These are phyloP conservation scores for Hypocrella siamensis DNA, from an alignment of 2,329 filamentous ascomycete species.

Conservation along the genomic window DNA sequence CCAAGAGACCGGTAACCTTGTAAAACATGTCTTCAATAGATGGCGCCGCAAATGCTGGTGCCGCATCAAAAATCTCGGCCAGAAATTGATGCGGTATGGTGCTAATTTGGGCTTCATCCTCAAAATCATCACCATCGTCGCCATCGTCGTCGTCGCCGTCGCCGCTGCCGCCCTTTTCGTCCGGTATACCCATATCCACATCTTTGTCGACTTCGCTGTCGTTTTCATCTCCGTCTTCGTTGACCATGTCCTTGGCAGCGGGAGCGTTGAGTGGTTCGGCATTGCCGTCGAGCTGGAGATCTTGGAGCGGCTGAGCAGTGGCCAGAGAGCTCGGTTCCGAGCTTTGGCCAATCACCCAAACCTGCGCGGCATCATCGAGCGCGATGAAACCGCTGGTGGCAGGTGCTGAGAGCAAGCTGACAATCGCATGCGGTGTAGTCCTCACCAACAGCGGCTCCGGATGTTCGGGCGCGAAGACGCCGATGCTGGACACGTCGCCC, in stretches of 20 bases:
- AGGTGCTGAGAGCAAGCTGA: constrained; percentile 49
- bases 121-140: constrained; percentile 18
- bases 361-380: constrained; percentile 59
- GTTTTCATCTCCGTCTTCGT: constrained; percentile 22
- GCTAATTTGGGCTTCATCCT: constrained; percentile 34
- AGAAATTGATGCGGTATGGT: constrained; percentile 55
- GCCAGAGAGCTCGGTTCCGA: constrained; percentile 35
- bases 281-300: constrained; percentile 30
- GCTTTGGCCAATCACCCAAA: constrained; percentile 47
- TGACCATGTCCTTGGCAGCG: constrained; percentile 25
- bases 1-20: constrained; percentile 47
- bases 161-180: constrained; percentile 23
- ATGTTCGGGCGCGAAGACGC: constrained; percentile 50
- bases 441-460: constrained; percentile 43
- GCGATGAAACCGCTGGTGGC: constrained; percentile 57
- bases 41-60: constrained; percentile 52
- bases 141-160: constrained; percentile 22
- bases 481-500: constrained; percentile 35
- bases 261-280: constrained; percentile 13
- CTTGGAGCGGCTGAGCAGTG: constrained; percentile 38
- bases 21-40: constrained; percentile 64
- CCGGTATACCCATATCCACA: constrained; percentile 27
- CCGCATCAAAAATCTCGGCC: constrained; percentile 53
- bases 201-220: constrained; percentile 23
- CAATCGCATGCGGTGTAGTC: constrained; percentile 40